phyloP scores from a whole-genome alignment of 768 basidiomycete genomes.

The Dioszegia crocea region DNA sequence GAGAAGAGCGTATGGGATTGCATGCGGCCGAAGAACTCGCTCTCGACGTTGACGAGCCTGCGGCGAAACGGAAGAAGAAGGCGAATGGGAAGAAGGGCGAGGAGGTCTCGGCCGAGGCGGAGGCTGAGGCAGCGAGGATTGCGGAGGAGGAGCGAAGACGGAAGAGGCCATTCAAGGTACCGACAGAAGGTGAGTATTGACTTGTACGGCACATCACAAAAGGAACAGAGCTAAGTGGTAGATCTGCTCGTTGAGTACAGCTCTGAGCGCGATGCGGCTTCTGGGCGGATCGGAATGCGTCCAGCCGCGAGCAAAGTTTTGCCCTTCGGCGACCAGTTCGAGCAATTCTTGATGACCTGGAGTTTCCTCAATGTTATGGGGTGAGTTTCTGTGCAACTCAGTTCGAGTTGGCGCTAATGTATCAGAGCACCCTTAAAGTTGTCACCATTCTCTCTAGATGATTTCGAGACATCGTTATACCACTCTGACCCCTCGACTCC shows the following conservation, averaged over 20 bases:
- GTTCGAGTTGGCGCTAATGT: constrained; percentile 39
- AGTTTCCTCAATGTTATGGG: constrained; percentile 91
- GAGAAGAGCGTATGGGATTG: constrained; percentile 38
- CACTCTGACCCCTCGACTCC: constrained; percentile 62
- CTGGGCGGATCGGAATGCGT: constrained; percentile 31
- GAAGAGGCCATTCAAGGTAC: constrained; percentile 46
- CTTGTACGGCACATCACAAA: neutral
- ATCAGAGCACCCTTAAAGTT: constrained; percentile 77
- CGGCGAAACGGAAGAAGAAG: constrained; percentile 22
- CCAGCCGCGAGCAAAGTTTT: constrained; percentile 32
- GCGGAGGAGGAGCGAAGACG: constrained; percentile 37
- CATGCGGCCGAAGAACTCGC: constrained; percentile 6
- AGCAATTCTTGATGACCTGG: constrained; percentile 85
- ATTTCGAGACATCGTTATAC: constrained; percentile 79
- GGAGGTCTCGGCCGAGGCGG: constrained; percentile 16
- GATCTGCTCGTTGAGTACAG: constrained; percentile 44
- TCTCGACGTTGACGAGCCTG: constrained; percentile 21
- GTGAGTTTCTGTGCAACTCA: constrained; percentile 52
- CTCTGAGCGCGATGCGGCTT: constrained; percentile 26
- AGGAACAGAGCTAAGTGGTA: constrained; percentile 10
- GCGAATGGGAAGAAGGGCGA: constrained; percentile 20
- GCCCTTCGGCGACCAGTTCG: constrained; percentile 57
- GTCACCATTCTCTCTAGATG: constrained; percentile 85
- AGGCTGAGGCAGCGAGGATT: constrained; percentile 19
- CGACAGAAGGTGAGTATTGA: constrained; percentile 42